A percentile compares a stretch with the other conserved stretches of the same genome.
Conservation (phyloP, 2,329 filamentous ascomycete genomes). For the Sporothrix globosa region DNA sequence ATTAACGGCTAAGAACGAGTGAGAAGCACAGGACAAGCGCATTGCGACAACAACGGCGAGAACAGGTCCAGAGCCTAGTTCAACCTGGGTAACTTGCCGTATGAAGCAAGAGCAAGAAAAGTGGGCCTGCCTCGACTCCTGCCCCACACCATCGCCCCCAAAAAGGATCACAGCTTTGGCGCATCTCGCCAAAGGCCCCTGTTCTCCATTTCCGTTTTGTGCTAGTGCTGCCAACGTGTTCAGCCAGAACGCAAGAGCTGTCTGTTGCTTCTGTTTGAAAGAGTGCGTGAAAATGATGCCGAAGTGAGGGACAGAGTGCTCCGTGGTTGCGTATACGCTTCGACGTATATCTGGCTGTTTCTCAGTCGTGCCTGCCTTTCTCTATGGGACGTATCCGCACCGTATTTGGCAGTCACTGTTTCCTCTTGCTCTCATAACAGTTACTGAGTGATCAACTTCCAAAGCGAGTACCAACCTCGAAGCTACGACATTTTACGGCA, state of each 20-base stretch:
- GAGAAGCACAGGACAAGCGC: background rate
- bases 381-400: background rate
- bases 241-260: conserved; percentile 15
- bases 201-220: conserved; percentile 15
- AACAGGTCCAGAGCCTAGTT: background rate
- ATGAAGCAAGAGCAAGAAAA: conserved; percentile 7
- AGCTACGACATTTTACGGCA: background rate
- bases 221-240: conserved; percentile 21
- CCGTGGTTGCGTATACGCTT: no score
- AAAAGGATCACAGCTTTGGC: conserved; percentile 22
- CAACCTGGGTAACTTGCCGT: conserved; percentile 25
- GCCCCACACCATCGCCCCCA: conserved; percentile 23
- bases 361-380: background rate
- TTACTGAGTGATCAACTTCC: background rate
- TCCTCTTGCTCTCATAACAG: background rate
- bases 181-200: conserved; percentile 18
- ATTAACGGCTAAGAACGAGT: background rate
- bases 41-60: background rate
- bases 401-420: background rate
- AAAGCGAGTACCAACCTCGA: background rate
- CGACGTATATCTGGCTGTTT: no score
- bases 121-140: background rate
- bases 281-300: background rate
- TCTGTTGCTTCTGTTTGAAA: conserved; percentile 14
- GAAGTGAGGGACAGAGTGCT: background rate